Evolutionary conservation across 345 rosid genomes (phyloP), one percentile per base, ranked within the genome.

Genomic region (Salix dunnii): DNA sequence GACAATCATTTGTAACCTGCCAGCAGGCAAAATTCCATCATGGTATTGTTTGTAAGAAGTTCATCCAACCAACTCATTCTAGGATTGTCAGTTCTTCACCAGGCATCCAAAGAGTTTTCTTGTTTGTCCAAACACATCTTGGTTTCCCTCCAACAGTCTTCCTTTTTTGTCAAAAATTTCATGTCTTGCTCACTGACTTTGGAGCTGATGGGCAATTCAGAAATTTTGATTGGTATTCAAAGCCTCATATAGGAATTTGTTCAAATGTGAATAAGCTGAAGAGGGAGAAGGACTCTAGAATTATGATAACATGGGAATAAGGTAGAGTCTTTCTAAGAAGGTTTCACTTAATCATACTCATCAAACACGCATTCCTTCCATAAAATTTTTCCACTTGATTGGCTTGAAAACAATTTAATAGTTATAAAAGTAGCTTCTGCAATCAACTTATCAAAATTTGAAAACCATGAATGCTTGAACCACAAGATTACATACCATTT

Each of bases 401-500:
- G 68, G 78, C 28, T 55, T 35, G 35, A 46, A 17, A 27, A 68
- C 42, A 76, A 77, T 63, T 77, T 72, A 63, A 69, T 63, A 77
- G 31, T 58, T 18, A 66, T 21, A 77, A 67, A 76, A 72, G 35
- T 48, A n/a, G 28, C 68, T 28, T 58, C 38, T 33, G 23, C 48
- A 28, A 48, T 64, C 7, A 61, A 33, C 35, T 68, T 21, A n/a
- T 68, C 28, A 2, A 28, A 62, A 35, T 9, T 49, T 31, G 35
- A 38, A 69, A n/a, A 71, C 49, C 7, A 68, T 27, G 42, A 48
- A 42, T 27, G 36, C 7, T 65, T 58, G 8, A 42, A 13, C 49
- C 13, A 25, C 66, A 77, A 79, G 27, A 28, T 42, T n/a, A 42
- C 86, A 46, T 82, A 94, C 99, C 98, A 64, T 92, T 96, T 80